Evolutionary conservation across 768 basidiomycete species (phyloP), one percentile per base, ranked within the genome.

Genomic region (Suillus brevipes): DNA sequence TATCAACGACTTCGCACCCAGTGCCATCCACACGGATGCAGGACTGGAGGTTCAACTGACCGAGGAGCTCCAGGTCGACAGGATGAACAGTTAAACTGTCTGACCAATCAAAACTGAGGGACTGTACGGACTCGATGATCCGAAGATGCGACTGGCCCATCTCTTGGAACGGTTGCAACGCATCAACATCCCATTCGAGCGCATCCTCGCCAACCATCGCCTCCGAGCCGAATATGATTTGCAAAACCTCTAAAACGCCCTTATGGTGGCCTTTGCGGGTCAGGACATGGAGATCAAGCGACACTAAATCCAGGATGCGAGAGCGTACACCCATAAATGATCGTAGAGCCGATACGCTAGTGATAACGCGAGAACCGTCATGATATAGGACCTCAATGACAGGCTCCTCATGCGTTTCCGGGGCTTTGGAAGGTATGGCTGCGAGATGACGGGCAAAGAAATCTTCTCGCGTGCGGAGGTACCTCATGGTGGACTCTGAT

Each of bases 401-500:
- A 0, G 86, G 83, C 6, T 84, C 83, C 43, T 80, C 79, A 0
- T 79, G 64, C 8, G 79, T 78, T 34, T 82, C 75, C 0, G 92
- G 89, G 0, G 84, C 83, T 64, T 83, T 81, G 34, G 88, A 85
- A 2, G 95, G 91, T 36, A 96, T 82, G 13, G 82, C 85, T 7
- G 87, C 84, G n/a, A 97, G 83, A 72, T 97, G 95, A 2, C 91
- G 85, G 4, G 87, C 87, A 71, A 95, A 95, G 79, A 95, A 98
- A 71, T 95, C 89, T 74, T 97, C 92, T 10, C 89, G 83, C 2
- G 92, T 93, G 42, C 92, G 89, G 40, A 97, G 83, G 72, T 97
- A 97, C 0, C 94, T 87, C 77, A 92, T 89, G 6, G 87, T 89
- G 63, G 89, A 87, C 42, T 89, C 87, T 0, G 92, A 92, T 0